Evolutionary conservation across 768 basidiomycete genomes (phyloP).

Genomic region (Exsudoporus frostii): DNA sequence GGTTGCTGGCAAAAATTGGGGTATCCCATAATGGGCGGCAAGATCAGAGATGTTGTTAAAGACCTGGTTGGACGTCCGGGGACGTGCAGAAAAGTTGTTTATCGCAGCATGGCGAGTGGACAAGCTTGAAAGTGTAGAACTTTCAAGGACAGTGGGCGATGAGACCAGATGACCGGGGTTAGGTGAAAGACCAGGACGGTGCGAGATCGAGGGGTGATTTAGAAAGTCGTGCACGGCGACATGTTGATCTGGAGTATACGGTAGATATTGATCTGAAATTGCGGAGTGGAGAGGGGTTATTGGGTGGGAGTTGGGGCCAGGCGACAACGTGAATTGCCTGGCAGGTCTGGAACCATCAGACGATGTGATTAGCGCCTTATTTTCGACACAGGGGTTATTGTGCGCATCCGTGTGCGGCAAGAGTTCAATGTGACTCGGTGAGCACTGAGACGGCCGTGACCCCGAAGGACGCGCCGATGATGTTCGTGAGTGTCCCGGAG

Average conservation of each 20-base stretch:
- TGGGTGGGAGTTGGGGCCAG: constrained; percentile 29
- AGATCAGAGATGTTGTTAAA: constrained; percentile 65
- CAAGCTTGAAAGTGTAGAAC: constrained; percentile 50
- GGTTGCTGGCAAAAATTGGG: constrained; percentile 63
- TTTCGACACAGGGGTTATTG: constrained; percentile 30
- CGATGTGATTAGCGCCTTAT: constrained; percentile 43
- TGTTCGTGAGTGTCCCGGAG: constrained; percentile 29
- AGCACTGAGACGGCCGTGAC: constrained; percentile 21
- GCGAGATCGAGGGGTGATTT: constrained; percentile 45
- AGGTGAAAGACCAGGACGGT: constrained; percentile 35
- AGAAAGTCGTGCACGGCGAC: constrained; percentile 40
- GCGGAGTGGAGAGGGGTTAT: constrained; percentile 33
- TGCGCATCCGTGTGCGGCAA: constrained; percentile 21
- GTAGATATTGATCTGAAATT: constrained; percentile 47
- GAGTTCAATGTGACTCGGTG: constrained; percentile 22
- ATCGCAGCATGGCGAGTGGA: constrained; percentile 55
- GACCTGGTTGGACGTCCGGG: constrained; percentile 62
- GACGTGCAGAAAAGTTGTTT: constrained; percentile 55
- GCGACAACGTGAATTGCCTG: constrained; percentile 54
- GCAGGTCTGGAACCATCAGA: constrained; percentile 49
- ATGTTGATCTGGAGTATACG: constrained; percentile 40
- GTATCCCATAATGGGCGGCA: constrained; percentile 77
- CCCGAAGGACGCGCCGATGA: constrained; percentile 25
- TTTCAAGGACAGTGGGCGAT: constrained; percentile 44
- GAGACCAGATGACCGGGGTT: constrained; percentile 40